phyloP scores from a whole-genome alignment of 768 basidiomycete species.

The Auricularia cornea region DNA sequence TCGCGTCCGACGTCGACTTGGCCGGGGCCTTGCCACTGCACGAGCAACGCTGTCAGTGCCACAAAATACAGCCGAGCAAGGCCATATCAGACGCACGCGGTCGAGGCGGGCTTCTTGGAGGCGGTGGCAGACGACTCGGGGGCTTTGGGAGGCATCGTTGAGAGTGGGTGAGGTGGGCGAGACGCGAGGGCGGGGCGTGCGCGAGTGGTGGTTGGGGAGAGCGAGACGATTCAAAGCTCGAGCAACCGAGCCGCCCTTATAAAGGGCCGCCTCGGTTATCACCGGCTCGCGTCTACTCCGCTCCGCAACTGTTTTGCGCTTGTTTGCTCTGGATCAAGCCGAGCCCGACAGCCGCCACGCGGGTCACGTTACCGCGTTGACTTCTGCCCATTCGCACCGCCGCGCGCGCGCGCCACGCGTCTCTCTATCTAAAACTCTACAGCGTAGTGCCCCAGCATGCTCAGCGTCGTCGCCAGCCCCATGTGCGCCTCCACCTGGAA shows the following conservation, averaged over 20 bases:
- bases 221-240: neutral
- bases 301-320: neutral
- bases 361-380: too few species aligned
- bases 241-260: neutral
- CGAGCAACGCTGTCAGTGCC: constrained; percentile 25
- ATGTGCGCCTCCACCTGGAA: constrained; percentile 71
- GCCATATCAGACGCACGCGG: constrained; percentile 43
- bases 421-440: neutral
- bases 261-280: neutral
- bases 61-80: constrained; percentile 31
- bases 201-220: neutral
- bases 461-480: constrained; percentile 35
- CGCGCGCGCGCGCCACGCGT: neutral
- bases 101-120: constrained; percentile 39
- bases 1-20: constrained; percentile 44
- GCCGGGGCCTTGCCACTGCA: constrained; percentile 31
- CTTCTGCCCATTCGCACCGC: too few species aligned
- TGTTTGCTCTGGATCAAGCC: neutral
- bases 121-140: constrained; percentile 21
- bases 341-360: neutral
- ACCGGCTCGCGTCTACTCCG: too few species aligned
- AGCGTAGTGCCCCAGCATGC: constrained; percentile 10
- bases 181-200: neutral
- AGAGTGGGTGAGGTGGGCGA: neutral
- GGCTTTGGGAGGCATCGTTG: constrained; percentile 1